These are phyloP conservation scores for Boletus subparvulus DNA, from an alignment of 768 basidiomycete species.

Conservation along the genomic window DNA sequence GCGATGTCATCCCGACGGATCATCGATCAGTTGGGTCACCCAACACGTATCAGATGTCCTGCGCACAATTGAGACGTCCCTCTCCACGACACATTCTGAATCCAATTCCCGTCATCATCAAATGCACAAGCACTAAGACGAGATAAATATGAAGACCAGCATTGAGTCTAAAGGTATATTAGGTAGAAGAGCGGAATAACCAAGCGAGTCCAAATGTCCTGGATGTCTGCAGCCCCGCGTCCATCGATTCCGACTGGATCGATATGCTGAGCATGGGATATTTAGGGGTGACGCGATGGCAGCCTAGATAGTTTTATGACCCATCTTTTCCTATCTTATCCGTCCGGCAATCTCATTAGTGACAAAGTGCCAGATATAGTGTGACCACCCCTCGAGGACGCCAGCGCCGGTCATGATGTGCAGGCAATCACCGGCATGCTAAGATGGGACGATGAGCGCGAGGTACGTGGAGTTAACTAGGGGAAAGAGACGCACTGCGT, in stretches of 20 bases:
- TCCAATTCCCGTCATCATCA: not conserved
- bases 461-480: not conserved
- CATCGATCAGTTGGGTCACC: too few species aligned
- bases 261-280: not conserved
- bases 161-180: not conserved
- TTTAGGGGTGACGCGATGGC: not conserved
- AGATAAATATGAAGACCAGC: not conserved
- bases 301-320: not conserved
- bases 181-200: not conserved
- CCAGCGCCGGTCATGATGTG: conserved; percentile 48
- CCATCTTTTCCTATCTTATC: conserved; percentile 16
- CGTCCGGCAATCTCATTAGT: conserved; percentile 35
- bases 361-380: conserved; percentile 51
- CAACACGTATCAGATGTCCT: not conserved
- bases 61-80: too few species aligned
- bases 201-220: not conserved
- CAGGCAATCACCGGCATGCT: conserved; percentile 49
- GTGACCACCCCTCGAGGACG: conserved; percentile 52
- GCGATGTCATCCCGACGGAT: not conserved
- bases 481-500: conserved; percentile 47
- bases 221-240: not conserved
- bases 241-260: not conserved
- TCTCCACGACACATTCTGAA: not conserved
- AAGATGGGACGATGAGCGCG: conserved; percentile 1
- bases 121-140: not conserved